Base-by-base conservation (phyloP, 176 grass and related monocot genomes). In the Bolboschoenus planiculmis region DNA sequence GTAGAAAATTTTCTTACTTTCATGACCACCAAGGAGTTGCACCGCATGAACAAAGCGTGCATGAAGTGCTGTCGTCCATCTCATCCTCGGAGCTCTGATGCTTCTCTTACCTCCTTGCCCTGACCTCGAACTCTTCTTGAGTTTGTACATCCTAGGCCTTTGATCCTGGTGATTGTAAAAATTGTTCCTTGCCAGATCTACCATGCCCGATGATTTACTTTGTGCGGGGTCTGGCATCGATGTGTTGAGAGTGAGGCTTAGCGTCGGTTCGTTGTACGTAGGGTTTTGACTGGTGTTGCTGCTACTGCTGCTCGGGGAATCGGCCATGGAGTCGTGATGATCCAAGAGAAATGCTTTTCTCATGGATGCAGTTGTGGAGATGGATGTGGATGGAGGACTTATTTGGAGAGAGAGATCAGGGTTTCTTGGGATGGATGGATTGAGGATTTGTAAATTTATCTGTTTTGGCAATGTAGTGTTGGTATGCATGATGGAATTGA, bases 21-120 rank as follows among this genome's bases (percentile, higher is more conserved):
- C 94, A 56, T 97, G 94, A 80, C 92, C 94, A n/a, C 94, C 94
- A 60, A 97, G 94, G 85, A 97, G 94, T 90, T 94, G 87, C 34
- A 97, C 94, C 66, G 94, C 94, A 64, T 97, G 94, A 47, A 97
- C 87, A 89, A 97, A 97, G 47, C 90, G 90, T 4, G 94, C 90
- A 73, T 97, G 94, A 40, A 97, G 94, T 24, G 92, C 83, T 46
- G 92, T 94, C 44, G 94, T 97, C 94, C 94, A 97, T 67, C 94
- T 87, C 94, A 97, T 97, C 85, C 94, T 89, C 4, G 94, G 94
- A 61, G 94, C 94, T 46, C 94, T 89, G 63, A 81, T 80, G 83
- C 92, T 92, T 44, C 90, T 86, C 88, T 92, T 97, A 1, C 94
- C 88, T 16, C 58, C 18, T 10, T 79, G 60, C 21, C 46, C 67